Evolutionary conservation across 1,139 yeast species (phyloP).

Genomic region (Candida anutae): DNA sequence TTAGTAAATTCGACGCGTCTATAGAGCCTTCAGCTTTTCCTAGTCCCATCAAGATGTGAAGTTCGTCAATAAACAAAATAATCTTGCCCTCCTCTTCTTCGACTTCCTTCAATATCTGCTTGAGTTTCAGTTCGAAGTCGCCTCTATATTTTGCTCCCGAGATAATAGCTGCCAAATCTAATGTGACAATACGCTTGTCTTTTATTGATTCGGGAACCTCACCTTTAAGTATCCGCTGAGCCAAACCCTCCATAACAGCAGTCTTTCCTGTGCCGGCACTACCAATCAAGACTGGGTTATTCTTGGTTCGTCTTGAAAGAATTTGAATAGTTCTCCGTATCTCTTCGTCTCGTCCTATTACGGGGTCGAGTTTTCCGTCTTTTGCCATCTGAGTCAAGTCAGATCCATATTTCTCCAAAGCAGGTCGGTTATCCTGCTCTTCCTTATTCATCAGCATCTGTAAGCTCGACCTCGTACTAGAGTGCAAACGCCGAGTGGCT

Average conservation of each 20-base stretch:
- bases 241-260: constrained; percentile 92
- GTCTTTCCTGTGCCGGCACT: constrained; percentile 98
- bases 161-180: constrained; percentile 83
- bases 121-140: constrained; percentile 88
- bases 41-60: constrained; percentile 82
- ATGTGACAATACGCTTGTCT: constrained; percentile 69
- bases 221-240: constrained; percentile 82
- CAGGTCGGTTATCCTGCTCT: constrained; percentile 56
- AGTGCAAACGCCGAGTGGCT: neutral
- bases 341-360: constrained; percentile 94
- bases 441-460: constrained; percentile 40
- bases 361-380: constrained; percentile 92
- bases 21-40: constrained; percentile 96
- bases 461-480: constrained; percentile 8
- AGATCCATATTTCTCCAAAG: constrained; percentile 80
- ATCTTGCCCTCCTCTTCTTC: constrained; percentile 75
- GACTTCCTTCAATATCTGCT: constrained; percentile 76
- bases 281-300: constrained; percentile 90
- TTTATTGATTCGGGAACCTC: constrained; percentile 95
- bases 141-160: constrained; percentile 95
- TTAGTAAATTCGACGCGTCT: constrained; percentile 88
- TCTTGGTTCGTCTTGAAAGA: constrained; percentile 83
- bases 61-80: constrained; percentile 85
- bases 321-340: constrained; percentile 89
- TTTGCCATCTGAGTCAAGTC: constrained; percentile 81